Base-by-base conservation (phyloP, 1,284 basidiomycete species). In the Microbotryum silenes-acaulis region DNA sequence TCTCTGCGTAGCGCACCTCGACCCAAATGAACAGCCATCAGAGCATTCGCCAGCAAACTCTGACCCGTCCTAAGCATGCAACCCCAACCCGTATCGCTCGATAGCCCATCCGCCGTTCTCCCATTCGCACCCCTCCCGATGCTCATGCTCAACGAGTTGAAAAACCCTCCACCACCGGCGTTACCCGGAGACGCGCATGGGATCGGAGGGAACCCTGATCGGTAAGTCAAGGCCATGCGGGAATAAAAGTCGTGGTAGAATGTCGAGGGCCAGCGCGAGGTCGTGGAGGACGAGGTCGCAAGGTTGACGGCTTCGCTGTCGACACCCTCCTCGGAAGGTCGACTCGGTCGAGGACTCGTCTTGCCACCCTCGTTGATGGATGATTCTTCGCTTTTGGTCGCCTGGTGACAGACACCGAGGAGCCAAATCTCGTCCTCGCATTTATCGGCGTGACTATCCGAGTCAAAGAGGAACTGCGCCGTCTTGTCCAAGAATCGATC, bases 61-160 rank as follows among this genome's bases (percentile, higher is more conserved):
- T 97, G 94, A 0, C 92, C 93, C 0, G 94, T 97, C 27, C 94
- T 78, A 31, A 97, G 76, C 94, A 98, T 97, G 75, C 94, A 98
- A 0, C 94, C 94, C 94, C 94, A 98, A 0, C 94, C 94, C 0
- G 90, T 81, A 78, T 98, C 94, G 68, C 83, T 89, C n/a, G 86
- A 90, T 82, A 91, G 86, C 0, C 87, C 87, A 70, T 85, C 86
- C 72, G 89, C 73, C 21, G 58, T 62, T 68, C 57, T 23, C 44
- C 81, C 81, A 1, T 80, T 74, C 33, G 53, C 78, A 81, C 72
- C 57, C 73, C 77, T 75, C 55, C 73, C 74, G 50, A 71, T 77
- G 77, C 57, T 81, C 77, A 65, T 75, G 33, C 68, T 69, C 29
- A 72, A 60, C 37, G 62, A 65, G n/a, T 60, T 68, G 33, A 73